Evolutionary conservation across 2,329 filamentous ascomycete genomes (phyloP), one percentile per base, ranked within the genome.

Genomic region (Raffaelea albimanens): DNA sequence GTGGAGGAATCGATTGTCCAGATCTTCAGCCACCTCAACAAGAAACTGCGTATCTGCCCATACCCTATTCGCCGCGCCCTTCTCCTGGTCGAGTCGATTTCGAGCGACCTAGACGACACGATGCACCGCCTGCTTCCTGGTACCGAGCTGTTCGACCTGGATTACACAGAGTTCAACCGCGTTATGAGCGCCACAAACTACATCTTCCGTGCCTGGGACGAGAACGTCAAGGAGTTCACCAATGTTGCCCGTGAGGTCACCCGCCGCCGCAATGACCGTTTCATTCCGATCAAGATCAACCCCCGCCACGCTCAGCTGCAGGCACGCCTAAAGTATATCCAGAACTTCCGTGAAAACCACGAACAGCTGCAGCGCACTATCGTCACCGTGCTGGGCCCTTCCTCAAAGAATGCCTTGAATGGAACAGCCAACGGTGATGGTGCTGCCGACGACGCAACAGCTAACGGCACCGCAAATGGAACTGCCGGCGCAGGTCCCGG

Each of bases 341-440:
- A 82, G 58, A 95, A 87, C 19, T 99, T 99, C 71, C 82, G 93
- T 22, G 86, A 91, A 59, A 96, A 97, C 60, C 93, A 99, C 63
- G 93, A 99, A 67, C 93, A 98, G 67, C 78, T 99, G 43, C 91
- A 96, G 66, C 83, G 83, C 56, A 99, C 93, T 0, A 98, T 99
- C 53, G 81, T 95, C 57, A 96, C 94, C 55, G 93, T 98, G n/a
- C 78, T 99, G 2, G 89, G 90, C 0, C 84, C 88, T 2, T 83
- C 82, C 41, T 13, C 7, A 29, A 13, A 7, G 25, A 29, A 29
- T 29, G 25, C 7, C 25, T 75, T 43, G 45, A 47, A 38, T 16
- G 18, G 40, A 8, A 10, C 39, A 10, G 58, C 68, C 2, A 75
- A 80, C 47, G 72, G 72, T 14, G 81, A 83, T 53, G 81, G 79